These are phyloP conservation scores for Cicer judaicum DNA, from an alignment of 306 rosid species.

Conservation along the genomic window DNA sequence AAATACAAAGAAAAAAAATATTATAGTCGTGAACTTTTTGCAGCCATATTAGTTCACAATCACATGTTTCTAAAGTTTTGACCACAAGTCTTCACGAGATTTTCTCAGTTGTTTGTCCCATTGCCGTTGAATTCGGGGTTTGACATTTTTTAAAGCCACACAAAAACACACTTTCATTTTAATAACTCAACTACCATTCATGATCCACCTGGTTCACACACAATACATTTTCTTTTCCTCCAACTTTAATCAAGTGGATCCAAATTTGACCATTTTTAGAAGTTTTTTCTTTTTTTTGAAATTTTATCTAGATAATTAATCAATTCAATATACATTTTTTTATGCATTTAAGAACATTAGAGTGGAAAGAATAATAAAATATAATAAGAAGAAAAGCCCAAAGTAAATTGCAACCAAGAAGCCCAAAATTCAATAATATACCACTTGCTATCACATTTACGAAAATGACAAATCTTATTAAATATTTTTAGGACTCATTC, in stretches of 20 bases:
- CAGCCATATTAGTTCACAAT: background rate
- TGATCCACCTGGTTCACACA: background rate
- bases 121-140: background rate
- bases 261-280: background rate
- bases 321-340: too few relatives aligned
- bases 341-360: too few relatives aligned
- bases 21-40: background rate
- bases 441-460: background rate
- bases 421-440: conserved; percentile 13
- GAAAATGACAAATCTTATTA: background rate
- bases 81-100: conserved; percentile 4
- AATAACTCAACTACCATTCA: conserved; percentile 8
- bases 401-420: background rate
- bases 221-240: background rate
- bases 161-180: background rate
- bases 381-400: background rate
- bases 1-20: background rate
- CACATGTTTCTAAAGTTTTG: conserved; percentile 25
- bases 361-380: too few relatives aligned
- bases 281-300: too few relatives aligned
- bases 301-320: too few relatives aligned
- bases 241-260: background rate
- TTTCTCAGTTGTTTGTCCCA: background rate
- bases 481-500: conserved; percentile 34
- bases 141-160: background rate